Conservation (phyloP, 2,329 filamentous ascomycete genomes). For the Rhexocercosporidium sp. region DNA sequence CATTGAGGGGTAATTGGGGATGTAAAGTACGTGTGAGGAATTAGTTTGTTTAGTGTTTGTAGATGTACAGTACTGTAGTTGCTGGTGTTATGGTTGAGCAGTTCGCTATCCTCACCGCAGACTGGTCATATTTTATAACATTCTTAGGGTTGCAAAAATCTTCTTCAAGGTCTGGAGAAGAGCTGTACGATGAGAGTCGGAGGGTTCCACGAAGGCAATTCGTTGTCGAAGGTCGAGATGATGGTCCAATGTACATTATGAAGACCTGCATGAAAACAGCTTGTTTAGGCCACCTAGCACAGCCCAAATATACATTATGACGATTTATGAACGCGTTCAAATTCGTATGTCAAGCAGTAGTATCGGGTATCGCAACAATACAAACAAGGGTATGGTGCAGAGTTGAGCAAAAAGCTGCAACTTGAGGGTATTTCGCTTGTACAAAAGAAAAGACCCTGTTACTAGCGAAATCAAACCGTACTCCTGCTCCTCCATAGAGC, state of each 20-base stretch:
- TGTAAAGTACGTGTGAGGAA: background rate
- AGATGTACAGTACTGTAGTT: background rate
- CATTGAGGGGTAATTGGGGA: slow-evolving; percentile 37
- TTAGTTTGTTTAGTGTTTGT: background rate
- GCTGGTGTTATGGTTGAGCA: background rate
- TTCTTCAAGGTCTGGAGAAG: background rate
- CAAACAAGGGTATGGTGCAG: slow-evolving; percentile 9
- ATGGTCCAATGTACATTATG: background rate
- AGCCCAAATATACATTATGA: background rate
- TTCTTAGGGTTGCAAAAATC: background rate
- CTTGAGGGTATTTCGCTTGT: slow-evolving; percentile 17
- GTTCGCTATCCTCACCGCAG: background rate
- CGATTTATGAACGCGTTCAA: slow-evolving; percentile 1
- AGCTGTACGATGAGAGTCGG: background rate
- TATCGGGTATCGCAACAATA: slow-evolving; percentile 22
- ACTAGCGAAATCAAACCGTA: background rate
- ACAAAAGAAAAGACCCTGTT: slow-evolving; percentile 9
- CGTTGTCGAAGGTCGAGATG: background rate
- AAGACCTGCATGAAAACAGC: slow-evolving; percentile 4
- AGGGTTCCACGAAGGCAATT: background rate
- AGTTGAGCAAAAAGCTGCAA: slow-evolving; percentile 12
- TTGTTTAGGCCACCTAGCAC: background rate
- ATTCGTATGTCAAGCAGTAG: slow-evolving; percentile 3
- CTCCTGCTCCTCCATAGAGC: background rate
- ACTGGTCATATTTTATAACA: background rate